Base-by-base conservation (phyloP, 2,329 filamentous ascomycete genomes). In the Ceratocystis cubensis region DNA sequence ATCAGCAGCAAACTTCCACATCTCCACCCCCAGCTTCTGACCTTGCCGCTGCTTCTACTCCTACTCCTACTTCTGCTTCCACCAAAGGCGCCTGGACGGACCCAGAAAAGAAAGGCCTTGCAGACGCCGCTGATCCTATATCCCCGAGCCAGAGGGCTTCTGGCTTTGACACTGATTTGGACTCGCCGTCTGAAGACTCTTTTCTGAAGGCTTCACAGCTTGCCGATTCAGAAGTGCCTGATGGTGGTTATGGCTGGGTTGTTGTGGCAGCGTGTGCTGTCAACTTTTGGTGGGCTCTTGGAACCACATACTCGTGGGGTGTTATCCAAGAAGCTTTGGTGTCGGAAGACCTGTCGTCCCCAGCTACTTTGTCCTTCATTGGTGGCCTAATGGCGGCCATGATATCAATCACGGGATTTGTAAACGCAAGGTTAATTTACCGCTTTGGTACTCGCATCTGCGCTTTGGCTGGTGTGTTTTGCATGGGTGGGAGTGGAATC, bases 301-400 rank as follows among this genome's bases (percentile, higher is more conserved):
- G 83, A 63, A 81, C 78, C 0, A 77, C 77, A 6, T 84, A 84
- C 71, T 78, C 78, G 69, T 87, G 84, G 83, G 84, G 84, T 28
- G 78, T 87, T 0, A 74, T 86, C 61, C 84, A 87, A 72, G 77
- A 77, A 3, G 82, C 79, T 0, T 76, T 87, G 0, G 78, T 84
- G 2, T 73, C 79, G 44, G 73, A 78, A 8, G 75, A 76, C 0
- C 73, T 84, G 0, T 77, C 77, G 0, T 76, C 77, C 0, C 76
- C 82, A 0, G 79, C 79, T 0, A 83, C 80, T 0, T 74, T 87
- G 25, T 80, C 82, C 1, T 87, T 85, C 69, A 80, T 86, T 2
- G 84, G 83, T 1, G 82, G 80, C 0, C 70, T 86, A 13, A 75
- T 77, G 7, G 74, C 80, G 1, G 78, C 81, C 0, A 76, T 79